Conservation (phyloP, 768 basidiomycete genomes). For the Tubosaeta brunneosetosa region DNA sequence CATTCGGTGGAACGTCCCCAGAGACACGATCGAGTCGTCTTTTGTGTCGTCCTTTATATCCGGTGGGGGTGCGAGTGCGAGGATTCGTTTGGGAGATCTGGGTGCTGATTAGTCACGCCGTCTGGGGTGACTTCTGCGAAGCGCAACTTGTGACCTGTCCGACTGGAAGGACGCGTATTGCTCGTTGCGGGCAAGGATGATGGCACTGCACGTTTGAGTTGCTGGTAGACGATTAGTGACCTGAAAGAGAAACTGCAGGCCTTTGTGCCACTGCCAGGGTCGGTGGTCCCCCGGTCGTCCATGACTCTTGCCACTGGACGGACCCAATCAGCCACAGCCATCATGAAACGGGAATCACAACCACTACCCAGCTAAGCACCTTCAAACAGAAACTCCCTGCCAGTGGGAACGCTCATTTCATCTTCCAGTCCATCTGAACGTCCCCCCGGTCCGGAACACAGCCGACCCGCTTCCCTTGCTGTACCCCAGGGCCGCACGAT, state of each 20-base stretch:
- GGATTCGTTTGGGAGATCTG: constrained; percentile 59
- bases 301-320: background rate
- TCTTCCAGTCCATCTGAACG: background rate
- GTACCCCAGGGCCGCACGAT: background rate
- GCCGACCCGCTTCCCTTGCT: too few relatives aligned
- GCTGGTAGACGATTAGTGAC: background rate
- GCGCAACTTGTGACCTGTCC: constrained; percentile 53
- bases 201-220: constrained; percentile 27
- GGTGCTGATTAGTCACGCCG: constrained; percentile 75
- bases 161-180: constrained; percentile 56
- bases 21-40: constrained; percentile 30
- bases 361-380: background rate
- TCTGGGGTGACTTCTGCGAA: constrained; percentile 42
- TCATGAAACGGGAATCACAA: background rate
- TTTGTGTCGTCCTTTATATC: constrained; percentile 7
- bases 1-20: constrained; percentile 35
- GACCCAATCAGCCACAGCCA: background rate
- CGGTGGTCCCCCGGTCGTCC: background rate
- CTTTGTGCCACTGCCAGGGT: too few relatives aligned
- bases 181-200: constrained; percentile 42
- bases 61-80: constrained; percentile 51
- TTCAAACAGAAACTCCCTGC: background rate
- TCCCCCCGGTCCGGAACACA: background rate
- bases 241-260: too few relatives aligned
- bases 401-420: background rate